Evolutionary conservation across 148 eudicot genomes (phyloP).

Genomic region (Amaranthus hypochondriacus): DNA sequence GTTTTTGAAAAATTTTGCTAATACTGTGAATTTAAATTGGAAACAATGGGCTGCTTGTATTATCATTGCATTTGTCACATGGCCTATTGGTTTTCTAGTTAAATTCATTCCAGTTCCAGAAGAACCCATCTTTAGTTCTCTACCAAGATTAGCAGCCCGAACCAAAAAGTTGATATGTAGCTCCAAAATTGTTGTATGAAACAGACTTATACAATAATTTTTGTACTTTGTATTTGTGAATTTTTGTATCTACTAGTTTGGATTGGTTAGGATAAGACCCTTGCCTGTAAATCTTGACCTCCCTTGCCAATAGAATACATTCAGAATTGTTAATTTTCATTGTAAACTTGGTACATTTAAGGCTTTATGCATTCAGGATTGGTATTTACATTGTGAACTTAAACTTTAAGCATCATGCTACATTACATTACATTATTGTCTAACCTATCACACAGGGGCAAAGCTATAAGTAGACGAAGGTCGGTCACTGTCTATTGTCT

Average conservation of each 20-base stretch:
- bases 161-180: not conserved
- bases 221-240: not conserved
- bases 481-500: too few species aligned
- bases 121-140: constrained; percentile 22
- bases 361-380: not conserved
- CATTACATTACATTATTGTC: too few species aligned
- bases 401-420: too few species aligned
- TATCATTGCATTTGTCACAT: constrained; percentile 47
- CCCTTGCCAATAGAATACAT: constrained; percentile 5
- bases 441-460: too few species aligned
- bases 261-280: constrained; percentile 2
- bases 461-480: too few species aligned
- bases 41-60: constrained; percentile 62
- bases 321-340: not conserved
- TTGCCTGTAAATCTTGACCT: not conserved
- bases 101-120: constrained; percentile 58
- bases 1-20: constrained; percentile 66
- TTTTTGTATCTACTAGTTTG: constrained; percentile 1
- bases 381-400: too few species aligned
- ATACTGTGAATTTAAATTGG: constrained; percentile 56
- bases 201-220: not conserved
- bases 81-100: constrained; percentile 67
- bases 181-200: not conserved
- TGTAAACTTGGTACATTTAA: not conserved
- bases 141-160: constrained; percentile 10